These are phyloP conservation scores for Epichloe baconii DNA, from an alignment of 2,329 filamentous ascomycete species.

Conservation along the genomic window DNA sequence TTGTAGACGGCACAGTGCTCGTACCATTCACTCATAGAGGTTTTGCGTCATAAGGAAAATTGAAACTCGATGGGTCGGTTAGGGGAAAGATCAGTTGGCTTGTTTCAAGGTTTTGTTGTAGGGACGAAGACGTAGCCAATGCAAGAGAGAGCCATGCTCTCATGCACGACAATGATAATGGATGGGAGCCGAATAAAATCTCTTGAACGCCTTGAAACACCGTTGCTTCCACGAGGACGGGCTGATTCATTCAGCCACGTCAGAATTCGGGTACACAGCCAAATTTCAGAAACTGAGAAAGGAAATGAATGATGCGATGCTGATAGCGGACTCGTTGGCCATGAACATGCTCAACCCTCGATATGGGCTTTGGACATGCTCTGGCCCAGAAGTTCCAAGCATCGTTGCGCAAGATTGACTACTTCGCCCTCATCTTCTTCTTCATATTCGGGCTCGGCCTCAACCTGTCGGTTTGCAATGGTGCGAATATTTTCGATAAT, in stretches of 20 bases:
- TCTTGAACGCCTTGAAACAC: conserved; percentile 4
- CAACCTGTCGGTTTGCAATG: conserved; percentile 80
- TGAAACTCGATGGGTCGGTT: background rate
- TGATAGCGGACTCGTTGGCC: background rate
- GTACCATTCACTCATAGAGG: background rate
- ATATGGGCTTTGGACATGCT: conserved; percentile 66
- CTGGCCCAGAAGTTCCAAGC: conserved; percentile 73
- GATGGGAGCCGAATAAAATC: background rate
- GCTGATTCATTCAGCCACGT: background rate
- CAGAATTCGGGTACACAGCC: background rate
- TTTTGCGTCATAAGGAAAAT: background rate
- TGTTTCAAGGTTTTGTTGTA: background rate
- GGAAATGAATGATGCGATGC: background rate
- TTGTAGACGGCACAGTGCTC: background rate
- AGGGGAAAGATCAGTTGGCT: background rate
- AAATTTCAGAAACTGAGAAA: background rate
- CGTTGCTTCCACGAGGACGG: background rate
- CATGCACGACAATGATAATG: background rate
- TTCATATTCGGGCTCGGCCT: conserved; percentile 73
- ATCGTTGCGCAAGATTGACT: conserved; percentile 78
- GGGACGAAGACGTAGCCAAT: background rate
- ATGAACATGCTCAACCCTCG: conserved; percentile 46
- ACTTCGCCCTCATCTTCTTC: conserved; percentile 91
- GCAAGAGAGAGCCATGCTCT: background rate
- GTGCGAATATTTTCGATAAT: conserved; percentile 84